Evolutionary conservation across 768 basidiomycete genomes (phyloP).

Genomic region (Psilocybe subaeruginosa): DNA sequence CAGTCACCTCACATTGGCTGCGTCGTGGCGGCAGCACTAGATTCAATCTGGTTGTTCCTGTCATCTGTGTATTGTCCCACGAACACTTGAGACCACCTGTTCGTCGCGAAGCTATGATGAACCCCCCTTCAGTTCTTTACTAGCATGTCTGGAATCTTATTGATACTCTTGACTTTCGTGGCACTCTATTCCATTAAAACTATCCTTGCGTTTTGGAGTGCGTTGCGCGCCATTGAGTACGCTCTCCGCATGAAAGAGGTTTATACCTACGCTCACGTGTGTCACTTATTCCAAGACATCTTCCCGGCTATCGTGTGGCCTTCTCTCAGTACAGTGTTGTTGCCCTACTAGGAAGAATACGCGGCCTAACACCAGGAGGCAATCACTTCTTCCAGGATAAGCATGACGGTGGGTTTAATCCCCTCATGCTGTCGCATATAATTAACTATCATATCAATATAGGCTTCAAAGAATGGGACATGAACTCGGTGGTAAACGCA

Average conservation of each 20-base stretch:
- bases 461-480: slow-evolving; percentile 10
- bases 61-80: not conserved
- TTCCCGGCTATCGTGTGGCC: slow-evolving; percentile 2
- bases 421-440: not conserved
- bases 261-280: no score
- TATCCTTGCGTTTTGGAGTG: not conserved
- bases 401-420: not conserved
- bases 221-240: not conserved
- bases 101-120: not conserved
- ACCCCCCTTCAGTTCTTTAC: not conserved
- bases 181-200: not conserved
- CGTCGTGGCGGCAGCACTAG: no score
- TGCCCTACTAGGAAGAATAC: not conserved
- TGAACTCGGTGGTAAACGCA: not conserved
- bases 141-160: not conserved
- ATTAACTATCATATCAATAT: not conserved
- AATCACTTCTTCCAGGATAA: slow-evolving; percentile 10
- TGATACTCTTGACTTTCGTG: not conserved
- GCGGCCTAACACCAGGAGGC: not conserved
- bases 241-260: not conserved
- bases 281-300: not conserved
- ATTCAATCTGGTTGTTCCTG: no score
- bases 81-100: not conserved
- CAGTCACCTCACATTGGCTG: no score
- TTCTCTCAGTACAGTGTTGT: not conserved